Evolutionary conservation across 1,284 basidiomycete species (phyloP), one percentile per base, ranked within the genome.

Genomic region (Fistulinella cinereoalba): DNA sequence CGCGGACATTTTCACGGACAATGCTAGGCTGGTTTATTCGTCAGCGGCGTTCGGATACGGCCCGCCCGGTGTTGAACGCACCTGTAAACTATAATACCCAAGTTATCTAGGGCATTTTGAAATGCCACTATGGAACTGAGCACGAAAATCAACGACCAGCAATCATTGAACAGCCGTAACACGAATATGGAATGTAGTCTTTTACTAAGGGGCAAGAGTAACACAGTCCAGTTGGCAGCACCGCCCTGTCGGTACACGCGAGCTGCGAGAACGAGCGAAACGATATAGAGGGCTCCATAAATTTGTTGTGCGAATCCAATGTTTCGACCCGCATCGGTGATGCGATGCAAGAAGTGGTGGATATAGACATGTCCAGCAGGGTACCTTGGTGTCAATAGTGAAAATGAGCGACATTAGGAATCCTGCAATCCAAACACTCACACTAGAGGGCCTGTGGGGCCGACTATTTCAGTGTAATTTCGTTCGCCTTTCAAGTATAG

Each of bases 1-100:
- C 29, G 88, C 82, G 37, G 91, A 97, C 97, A 99, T 99, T 71
- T 99, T 99, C 56, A 97, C 77, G 2, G 92, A 94, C 5, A 99
- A 67, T 0, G 93, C 94, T 8, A 82, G 67, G 55, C 95, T 97
- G 27, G 24, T 27, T 36, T 19, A 13, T 42, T 23, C 8, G 41
- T 64, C 31, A 62, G 50, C 23, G 40, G n/a, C 21, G 19, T 28
- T 19, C 9, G n/a, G 22, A 29, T 21, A n/a, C 15, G 11, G 13
- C 7, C 18, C 32, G n/a, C 6, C 36, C 29, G 15, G 24, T 11
- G 29, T 37, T n/a, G 23, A 34, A 68, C 81, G 49, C 53, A 92
- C 92, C 87, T 88, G 66, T 86, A 87, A 3, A 93, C 61, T 28
- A 88, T 56, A 13, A 80, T 79, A 1, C 83, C 90, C 3, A 81